Base-by-base conservation (phyloP, 2,329 filamentous ascomycete genomes). In the Colletotrichum graminicola region DNA sequence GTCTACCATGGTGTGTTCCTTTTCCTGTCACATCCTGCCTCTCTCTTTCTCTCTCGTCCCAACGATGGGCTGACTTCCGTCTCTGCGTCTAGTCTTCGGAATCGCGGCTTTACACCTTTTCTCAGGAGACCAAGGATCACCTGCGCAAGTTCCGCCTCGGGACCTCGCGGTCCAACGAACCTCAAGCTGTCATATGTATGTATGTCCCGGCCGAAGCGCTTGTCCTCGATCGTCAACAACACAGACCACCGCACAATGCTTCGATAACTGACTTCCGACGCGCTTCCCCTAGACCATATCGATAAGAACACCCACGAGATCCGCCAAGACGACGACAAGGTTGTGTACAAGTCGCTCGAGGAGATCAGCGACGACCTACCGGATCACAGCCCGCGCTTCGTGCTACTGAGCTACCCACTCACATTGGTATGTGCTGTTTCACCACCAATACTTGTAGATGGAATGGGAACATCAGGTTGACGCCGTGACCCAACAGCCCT, bases 111-210 rank as follows among this genome's bases (percentile, higher is more conserved):
- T 98, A 97, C 85, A 94, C 93, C 71, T 97, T 98, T 89, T 97
- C 94, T 41, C 89, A 91, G 74, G 94, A 96, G 83, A 97, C 94
- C 56, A 96, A 92, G 83, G 91, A 94, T 75, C 92, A 95, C 79
- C 89, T 99, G 75, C 93, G 94, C 82, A 98, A 98, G 83, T 99
- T 99, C 85, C 93, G 96, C 62, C 88, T 99, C 36, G 90, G 92
- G 34, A 98, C 96, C 2, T 98, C 95, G 43, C 88, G 96, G 75
- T 91, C 94, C 63, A 95, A 92, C 79, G 91, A 92, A 57, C 92
- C 95, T 0, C 94, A 98, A 84, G 96, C 95, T 73, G 91, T 97
- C 73, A 97, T 99, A 76, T 98, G 96, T 98, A 93, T 83, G 91
- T 87, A 80, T 76, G 80, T 84, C 78, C 80, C 74, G 54, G 21